These are phyloP conservation scores for Rutstroemia sp. DNA, from an alignment of 2,329 filamentous ascomycete species.

Conservation along the genomic window DNA sequence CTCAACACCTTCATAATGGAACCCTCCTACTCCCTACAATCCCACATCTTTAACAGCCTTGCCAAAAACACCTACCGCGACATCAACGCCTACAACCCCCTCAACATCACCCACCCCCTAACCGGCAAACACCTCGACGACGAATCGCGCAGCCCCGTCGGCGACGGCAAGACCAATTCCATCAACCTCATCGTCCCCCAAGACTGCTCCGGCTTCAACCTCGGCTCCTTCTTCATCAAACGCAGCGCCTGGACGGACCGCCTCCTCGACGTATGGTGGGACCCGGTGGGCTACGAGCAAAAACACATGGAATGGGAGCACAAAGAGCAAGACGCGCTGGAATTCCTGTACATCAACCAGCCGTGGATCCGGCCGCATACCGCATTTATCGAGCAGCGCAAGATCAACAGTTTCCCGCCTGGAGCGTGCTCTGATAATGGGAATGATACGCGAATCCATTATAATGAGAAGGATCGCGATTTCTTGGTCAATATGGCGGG, in stretches of 20 bases:
- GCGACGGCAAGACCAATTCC: slow-evolving; percentile 70
- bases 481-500: slow-evolving; percentile 98
- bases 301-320: slow-evolving; percentile 99
- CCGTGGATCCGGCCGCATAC: slow-evolving; percentile 88
- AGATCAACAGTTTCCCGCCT: slow-evolving; percentile 88
- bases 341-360: slow-evolving; percentile 84
- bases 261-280: slow-evolving; percentile 95
- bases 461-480: slow-evolving; percentile 76
- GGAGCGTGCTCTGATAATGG: slow-evolving; percentile 79
- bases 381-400: slow-evolving; percentile 83
- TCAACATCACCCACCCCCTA: slow-evolving; percentile 85
- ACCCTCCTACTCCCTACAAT: slow-evolving; percentile 79
- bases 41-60: slow-evolving; percentile 81
- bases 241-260: slow-evolving; percentile 86
- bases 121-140: slow-evolving; percentile 69
- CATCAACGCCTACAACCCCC: slow-evolving; percentile 91
- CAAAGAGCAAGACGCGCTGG: slow-evolving; percentile 93
- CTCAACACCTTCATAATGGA: slow-evolving; percentile 99
- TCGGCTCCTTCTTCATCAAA: slow-evolving; percentile 89
- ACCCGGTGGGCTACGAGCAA: slow-evolving; percentile 94
- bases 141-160: slow-evolving; percentile 61
- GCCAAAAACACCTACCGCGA: slow-evolving; percentile 76
- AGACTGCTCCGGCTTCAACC: slow-evolving; percentile 92
- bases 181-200: slow-evolving; percentile 86
- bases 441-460: slow-evolving; percentile 74